Percentiles rank a stretch among this genome's conserved stretches.
Evolutionary conservation across 306 rosid genomes (phyloP).

Genomic region (Sphenostylis stenocarpa): DNA sequence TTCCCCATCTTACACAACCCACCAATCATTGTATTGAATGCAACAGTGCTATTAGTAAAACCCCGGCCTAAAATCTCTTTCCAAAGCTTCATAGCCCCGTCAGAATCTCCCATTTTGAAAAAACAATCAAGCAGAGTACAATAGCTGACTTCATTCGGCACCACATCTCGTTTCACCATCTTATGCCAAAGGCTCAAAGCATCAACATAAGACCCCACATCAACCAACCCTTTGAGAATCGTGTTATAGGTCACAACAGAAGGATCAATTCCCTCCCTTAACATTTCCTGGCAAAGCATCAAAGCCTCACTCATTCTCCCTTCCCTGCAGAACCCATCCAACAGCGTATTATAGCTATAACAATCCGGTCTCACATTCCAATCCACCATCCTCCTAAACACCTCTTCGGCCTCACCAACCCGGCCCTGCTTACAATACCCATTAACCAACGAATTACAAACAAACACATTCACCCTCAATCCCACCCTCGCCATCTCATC

Average conservation of each 20-base stretch:
- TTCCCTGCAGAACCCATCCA: constrained; percentile 50
- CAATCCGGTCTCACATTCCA: constrained; percentile 57
- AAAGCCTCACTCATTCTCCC: constrained; percentile 38
- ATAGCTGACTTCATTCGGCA: constrained; percentile 68
- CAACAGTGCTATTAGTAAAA: constrained; percentile 52
- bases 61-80: constrained; percentile 61
- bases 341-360: constrained; percentile 43
- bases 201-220: constrained; percentile 44
- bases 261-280: constrained; percentile 50
- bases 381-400: constrained; percentile 46
- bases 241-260: constrained; percentile 71
- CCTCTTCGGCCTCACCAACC: constrained; percentile 48
- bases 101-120: constrained; percentile 63
- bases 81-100: constrained; percentile 59
- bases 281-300: constrained; percentile 64
- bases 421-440: constrained; percentile 70
- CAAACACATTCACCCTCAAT: constrained; percentile 58
- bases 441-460: constrained; percentile 71
- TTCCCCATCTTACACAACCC: constrained; percentile 86
- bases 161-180: constrained; percentile 62
- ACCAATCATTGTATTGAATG: constrained; percentile 70
- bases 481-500: constrained; percentile 66
- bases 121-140: constrained; percentile 75
- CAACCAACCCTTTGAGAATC: constrained; percentile 65
- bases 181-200: constrained; percentile 64